A percentile compares a stretch with the other conserved stretches of the same genome.
Conservation (phyloP, 2,329 filamentous ascomycete genomes). For the Alternaria sp. region DNA sequence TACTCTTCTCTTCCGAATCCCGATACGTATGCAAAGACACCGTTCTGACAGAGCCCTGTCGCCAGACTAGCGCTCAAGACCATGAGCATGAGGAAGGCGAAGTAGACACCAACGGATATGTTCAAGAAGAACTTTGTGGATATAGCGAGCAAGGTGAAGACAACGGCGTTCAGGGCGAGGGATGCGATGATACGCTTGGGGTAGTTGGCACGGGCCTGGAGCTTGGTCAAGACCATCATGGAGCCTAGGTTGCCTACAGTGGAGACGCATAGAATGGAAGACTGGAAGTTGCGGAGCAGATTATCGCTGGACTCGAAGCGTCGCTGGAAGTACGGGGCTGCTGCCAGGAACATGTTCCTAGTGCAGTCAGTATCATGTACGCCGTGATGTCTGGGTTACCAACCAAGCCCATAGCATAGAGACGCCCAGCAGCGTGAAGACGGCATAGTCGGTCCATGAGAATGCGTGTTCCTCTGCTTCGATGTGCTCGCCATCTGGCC, state of each 20-base stretch:
- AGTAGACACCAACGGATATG: constrained; percentile 71
- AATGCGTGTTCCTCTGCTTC: constrained; percentile 59
- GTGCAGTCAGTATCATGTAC: constrained; percentile 19
- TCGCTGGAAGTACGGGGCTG: constrained; percentile 88
- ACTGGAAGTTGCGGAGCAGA: constrained; percentile 85
- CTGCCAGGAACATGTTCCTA: constrained; percentile 98
- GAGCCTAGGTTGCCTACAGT: constrained; percentile 81
- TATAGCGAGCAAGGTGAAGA: constrained; percentile 79
- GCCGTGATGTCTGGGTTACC: constrained; percentile 31
- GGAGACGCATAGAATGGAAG: constrained; percentile 85
- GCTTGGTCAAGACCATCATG: constrained; percentile 78
- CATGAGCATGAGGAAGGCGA: constrained; percentile 82
- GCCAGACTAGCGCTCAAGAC: constrained; percentile 81
- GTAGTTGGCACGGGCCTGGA: constrained; percentile 86
- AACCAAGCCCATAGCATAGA: constrained; percentile 99
- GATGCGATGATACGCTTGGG: constrained; percentile 82
- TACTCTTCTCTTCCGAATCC: constrained; percentile 88
- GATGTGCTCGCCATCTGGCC: constrained; percentile 45
- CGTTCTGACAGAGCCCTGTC: constrained; percentile 89
- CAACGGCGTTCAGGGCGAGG: constrained; percentile 76
- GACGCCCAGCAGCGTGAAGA: constrained; percentile 85
- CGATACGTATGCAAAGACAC: constrained; percentile 88
- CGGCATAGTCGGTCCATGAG: constrained; percentile 84
- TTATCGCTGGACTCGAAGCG: constrained; percentile 77
- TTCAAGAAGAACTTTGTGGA: constrained; percentile 76